Evolutionary conservation across 371 early-diverging fungal species (phyloP).

Genomic region (Saksenaea vasiformis): DNA sequence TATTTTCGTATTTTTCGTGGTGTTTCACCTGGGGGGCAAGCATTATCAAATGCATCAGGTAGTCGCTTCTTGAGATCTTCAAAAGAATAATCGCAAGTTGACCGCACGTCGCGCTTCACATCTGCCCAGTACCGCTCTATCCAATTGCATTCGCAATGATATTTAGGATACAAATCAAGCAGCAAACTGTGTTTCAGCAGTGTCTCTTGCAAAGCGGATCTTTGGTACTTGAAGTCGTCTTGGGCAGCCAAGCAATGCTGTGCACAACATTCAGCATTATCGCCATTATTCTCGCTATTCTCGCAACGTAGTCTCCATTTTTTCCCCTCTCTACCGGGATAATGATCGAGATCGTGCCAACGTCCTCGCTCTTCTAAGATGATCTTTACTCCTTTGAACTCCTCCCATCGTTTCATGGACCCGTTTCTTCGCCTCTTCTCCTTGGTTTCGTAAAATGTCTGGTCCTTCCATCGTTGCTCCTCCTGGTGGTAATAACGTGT

Average conservation of each 20-base stretch:
- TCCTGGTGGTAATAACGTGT: no score
- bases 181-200: no score
- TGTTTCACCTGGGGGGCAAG: background rate
- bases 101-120: background rate
- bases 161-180: no score
- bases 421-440: no score
- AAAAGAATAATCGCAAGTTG: background rate
- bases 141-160: no score
- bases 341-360: background rate
- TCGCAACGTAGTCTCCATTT: background rate
- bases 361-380: background rate
- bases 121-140: no score
- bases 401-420: background rate
- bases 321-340: background rate
- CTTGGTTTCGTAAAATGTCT: no score
- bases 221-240: background rate
- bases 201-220: no score
- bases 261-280: background rate
- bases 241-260: background rate
- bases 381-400: background rate
- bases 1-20: background rate
- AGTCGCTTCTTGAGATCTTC: background rate
- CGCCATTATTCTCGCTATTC: background rate
- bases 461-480: no score
- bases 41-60: background rate